A percentile compares a stretch with the other conserved stretches of the same genome.
Conservation (phyloP, 208 protist genomes). For the Trypanosomatidae sp. region DNA sequence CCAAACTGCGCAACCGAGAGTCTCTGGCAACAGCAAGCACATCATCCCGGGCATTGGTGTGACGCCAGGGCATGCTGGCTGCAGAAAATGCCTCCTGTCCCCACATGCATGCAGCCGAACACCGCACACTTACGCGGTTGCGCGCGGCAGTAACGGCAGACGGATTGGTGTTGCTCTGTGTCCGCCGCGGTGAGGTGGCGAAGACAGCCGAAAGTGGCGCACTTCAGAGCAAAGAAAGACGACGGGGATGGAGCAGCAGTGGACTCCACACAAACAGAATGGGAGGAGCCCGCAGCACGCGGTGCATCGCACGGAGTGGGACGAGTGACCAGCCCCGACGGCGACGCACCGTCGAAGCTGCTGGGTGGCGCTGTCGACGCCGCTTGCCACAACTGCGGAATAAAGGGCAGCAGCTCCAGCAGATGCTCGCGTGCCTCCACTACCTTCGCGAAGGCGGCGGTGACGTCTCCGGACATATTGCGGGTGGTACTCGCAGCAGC, state of each 20-base stretch:
- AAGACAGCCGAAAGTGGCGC: constrained; percentile 16
- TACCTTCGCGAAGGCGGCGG: constrained; percentile 10
- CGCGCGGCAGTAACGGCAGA: constrained; percentile 13
- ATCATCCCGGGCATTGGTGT: too few relatives aligned
- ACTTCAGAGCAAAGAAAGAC: constrained; percentile 1
- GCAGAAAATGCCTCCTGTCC: too few relatives aligned
- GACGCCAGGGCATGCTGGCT: too few relatives aligned
- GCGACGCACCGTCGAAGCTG: background rate
- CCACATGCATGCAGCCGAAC: constrained; percentile 23
- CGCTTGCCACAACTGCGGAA: too few relatives aligned
- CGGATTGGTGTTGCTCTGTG: background rate
- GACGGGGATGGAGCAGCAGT: too few relatives aligned
- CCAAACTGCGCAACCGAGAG: too few relatives aligned
- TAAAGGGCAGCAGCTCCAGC: constrained; percentile 4
- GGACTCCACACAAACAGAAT: too few relatives aligned
- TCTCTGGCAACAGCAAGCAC: too few relatives aligned
- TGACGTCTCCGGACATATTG: background rate
- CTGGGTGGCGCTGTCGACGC: background rate
- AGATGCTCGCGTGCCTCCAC: constrained; percentile 10
- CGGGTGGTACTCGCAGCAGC: too few relatives aligned
- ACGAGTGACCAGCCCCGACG: too few relatives aligned
- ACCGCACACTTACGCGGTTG: constrained; percentile 11
- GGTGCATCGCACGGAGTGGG: too few relatives aligned
- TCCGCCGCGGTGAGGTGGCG: constrained; percentile 3
- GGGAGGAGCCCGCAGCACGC: too few relatives aligned